These are phyloP conservation scores for Acephala macrosclerotiorum DNA, from an alignment of 2,329 filamentous ascomycete species.

Conservation along the genomic window DNA sequence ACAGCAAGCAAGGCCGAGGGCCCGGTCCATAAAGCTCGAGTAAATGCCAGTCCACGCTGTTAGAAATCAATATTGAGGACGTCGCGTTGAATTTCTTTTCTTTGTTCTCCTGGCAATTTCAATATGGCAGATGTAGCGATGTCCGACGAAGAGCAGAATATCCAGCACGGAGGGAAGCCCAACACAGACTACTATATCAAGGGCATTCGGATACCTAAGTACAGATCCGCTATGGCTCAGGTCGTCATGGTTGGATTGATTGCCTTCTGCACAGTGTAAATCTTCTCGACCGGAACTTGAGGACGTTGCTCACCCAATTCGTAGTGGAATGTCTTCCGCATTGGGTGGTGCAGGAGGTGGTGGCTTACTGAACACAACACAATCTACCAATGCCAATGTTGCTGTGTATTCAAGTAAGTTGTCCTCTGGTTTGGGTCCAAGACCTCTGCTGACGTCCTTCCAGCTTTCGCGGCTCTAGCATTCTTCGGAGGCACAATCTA, in stretches of 20 bases:
- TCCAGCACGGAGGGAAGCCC: background rate
- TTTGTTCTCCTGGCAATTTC: constrained; percentile 75
- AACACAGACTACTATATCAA: constrained; percentile 12
- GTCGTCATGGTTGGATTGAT: constrained; percentile 21
- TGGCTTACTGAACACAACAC: constrained; percentile 13
- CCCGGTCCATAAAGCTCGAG: background rate
- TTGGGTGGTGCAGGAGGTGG: constrained; percentile 14
- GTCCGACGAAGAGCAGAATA: constrained; percentile 49
- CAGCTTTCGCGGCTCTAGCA: constrained; percentile 5
- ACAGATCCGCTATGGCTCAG: constrained; percentile 19
- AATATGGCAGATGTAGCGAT: constrained; percentile 79
- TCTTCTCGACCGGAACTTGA: background rate
- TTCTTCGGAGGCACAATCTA: constrained; percentile 15
- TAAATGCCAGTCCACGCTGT: background rate
- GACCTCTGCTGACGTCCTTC: background rate
- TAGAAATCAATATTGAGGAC: background rate
- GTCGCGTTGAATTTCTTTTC: background rate
- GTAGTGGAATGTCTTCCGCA: constrained; percentile 15
- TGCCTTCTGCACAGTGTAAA: constrained; percentile 23
- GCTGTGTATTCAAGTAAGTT: constrained; percentile 24
- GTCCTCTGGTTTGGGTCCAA: background rate
- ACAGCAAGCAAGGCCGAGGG: background rate
- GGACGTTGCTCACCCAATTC: background rate
- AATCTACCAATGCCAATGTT: constrained; percentile 22
- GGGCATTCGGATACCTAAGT: constrained; percentile 15